These are phyloP conservation scores for Stellera chamaejasme DNA, from an alignment of 345 rosid species.

Conservation along the genomic window DNA sequence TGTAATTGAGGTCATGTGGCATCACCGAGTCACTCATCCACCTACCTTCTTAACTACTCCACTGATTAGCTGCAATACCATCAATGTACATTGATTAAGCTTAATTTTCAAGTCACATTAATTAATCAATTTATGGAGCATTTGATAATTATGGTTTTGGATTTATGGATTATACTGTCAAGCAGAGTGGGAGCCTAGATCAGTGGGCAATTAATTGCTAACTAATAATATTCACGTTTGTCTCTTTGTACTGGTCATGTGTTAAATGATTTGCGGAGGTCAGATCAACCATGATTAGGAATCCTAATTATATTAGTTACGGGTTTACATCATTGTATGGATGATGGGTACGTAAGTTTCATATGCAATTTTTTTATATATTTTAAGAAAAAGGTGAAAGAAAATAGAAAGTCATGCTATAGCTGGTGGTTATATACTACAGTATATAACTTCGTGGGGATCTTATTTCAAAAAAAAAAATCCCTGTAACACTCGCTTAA, in stretches of 20 bases:
- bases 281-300: conserved; percentile 2
- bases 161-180: too few relatives aligned
- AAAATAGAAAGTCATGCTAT: too few relatives aligned
- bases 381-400: not conserved
- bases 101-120: conserved; percentile 14
- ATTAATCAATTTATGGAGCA: conserved; percentile 9
- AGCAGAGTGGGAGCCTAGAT: too few relatives aligned
- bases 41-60: too few relatives aligned
- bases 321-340: conserved; percentile 2
- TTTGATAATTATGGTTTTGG: conserved; percentile 2
- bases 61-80: not conserved
- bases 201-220: conserved; percentile 33
- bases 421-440: too few relatives aligned
- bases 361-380: conserved; percentile 11
- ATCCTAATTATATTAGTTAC: not conserved
- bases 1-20: not conserved
- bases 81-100: conserved; percentile 14
- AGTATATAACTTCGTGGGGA: too few relatives aligned
- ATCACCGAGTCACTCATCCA: too few relatives aligned
- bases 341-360: too few relatives aligned
- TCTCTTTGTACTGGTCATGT: conserved; percentile 20
- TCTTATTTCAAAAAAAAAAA: too few relatives aligned
- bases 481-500: too few relatives aligned
- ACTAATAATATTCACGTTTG: conserved; percentile 10
- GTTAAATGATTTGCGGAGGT: conserved; percentile 12